Percentiles rank a stretch among this genome's conserved stretches.
Evolutionary conservation across 2,329 filamentous ascomycete species (phyloP).

Genomic region (Sporothrix brunneoviolacea): DNA sequence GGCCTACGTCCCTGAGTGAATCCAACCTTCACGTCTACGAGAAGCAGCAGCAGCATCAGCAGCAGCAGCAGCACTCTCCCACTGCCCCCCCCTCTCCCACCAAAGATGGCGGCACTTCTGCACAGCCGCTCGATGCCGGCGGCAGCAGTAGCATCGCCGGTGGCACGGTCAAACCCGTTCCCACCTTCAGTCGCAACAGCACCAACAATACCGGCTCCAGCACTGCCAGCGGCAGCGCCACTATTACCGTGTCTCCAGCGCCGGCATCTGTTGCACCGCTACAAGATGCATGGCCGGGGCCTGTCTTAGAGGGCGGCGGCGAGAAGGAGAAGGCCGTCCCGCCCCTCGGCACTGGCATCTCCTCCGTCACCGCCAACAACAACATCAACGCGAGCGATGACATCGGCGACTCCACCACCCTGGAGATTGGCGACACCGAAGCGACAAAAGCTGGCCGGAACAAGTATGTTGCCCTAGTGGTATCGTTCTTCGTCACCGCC

Average conservation of each 20-base stretch:
- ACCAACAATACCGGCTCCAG: background rate
- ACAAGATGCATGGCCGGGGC: slow-evolving; percentile 48
- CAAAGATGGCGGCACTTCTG: no score
- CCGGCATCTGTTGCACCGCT: slow-evolving; percentile 37
- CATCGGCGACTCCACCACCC: background rate
- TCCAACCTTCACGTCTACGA: slow-evolving; percentile 2
- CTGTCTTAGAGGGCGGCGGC: slow-evolving; percentile 40
- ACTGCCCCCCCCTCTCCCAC: no score
- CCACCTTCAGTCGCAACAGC: background rate
- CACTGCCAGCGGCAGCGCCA: slow-evolving; percentile 4
- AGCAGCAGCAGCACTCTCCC: slow-evolving; percentile 7
- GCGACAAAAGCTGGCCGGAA: slow-evolving; percentile 8
- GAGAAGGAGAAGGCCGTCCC: slow-evolving; percentile 23
- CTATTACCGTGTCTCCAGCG: slow-evolving; percentile 11
- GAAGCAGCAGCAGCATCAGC: slow-evolving; percentile 3
- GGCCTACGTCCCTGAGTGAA: slow-evolving; percentile 17
- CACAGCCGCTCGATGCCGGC: background rate
- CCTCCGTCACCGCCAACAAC: background rate
- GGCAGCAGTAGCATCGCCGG: slow-evolving; percentile 13
- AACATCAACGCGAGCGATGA: background rate
- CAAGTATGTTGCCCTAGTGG: slow-evolving; percentile 23
- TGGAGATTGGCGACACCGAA: background rate
- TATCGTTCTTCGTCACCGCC: slow-evolving; percentile 41
- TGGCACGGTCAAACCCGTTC: background rate
- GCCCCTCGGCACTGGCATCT: background rate